These are phyloP conservation scores for Knoxdaviesia capensis DNA, from an alignment of 2,329 filamentous ascomycete species.

Conservation along the genomic window DNA sequence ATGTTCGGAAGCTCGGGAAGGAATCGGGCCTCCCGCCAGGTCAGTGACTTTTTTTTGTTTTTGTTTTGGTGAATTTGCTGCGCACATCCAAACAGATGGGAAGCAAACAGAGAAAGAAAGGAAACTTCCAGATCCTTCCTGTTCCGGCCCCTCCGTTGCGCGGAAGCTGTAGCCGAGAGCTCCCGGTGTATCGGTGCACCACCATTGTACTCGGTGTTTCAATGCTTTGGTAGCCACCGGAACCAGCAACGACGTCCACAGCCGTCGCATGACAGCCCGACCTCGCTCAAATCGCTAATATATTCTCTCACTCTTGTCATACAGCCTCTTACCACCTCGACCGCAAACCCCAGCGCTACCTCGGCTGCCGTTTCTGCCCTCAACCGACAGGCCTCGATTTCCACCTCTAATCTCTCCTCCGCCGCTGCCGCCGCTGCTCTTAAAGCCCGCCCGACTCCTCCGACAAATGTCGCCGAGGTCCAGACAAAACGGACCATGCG, in stretches of 20 bases:
- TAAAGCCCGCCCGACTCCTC: constrained; percentile 55
- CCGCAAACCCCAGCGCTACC: constrained; percentile 52
- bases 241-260: constrained; percentile 2
- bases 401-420: constrained; percentile 50
- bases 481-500: constrained; percentile 73
- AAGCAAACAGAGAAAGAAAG: no score
- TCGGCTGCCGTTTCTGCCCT: constrained; percentile 70
- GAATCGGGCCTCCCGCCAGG: constrained; percentile 25
- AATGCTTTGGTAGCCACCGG: constrained; percentile 3
- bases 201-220: no score
- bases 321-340: constrained; percentile 42
- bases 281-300: constrained; percentile 7
- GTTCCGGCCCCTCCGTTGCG: no score
- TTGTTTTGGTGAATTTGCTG: constrained; percentile 7
- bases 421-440: constrained; percentile 77
- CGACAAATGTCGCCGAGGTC: constrained; percentile 60
- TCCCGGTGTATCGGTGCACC: no score
- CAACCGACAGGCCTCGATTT: constrained; percentile 27
- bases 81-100: constrained; percentile 1
- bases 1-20: constrained; percentile 32
- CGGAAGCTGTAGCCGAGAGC: no score
- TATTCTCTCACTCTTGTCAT: constrained; percentile 7
- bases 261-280: background rate
- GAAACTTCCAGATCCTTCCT: no score
- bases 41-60: constrained; percentile 16